Evolutionary conservation across 2,329 filamentous ascomycete genomes (phyloP).

Genomic region (Domatiomyces catenatus): DNA sequence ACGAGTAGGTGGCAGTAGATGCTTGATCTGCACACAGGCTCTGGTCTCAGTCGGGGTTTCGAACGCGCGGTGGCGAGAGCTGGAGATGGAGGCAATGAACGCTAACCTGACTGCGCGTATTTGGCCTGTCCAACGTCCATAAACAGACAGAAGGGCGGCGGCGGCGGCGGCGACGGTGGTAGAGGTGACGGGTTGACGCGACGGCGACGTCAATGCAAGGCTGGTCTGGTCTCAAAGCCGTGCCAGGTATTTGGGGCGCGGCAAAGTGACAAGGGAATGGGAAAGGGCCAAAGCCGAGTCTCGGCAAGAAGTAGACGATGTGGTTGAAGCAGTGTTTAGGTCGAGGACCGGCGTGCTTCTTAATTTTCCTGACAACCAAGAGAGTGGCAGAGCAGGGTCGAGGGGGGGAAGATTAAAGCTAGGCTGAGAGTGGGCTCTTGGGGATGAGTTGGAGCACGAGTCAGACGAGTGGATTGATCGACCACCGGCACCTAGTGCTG

Average conservation of each 20-base stretch:
- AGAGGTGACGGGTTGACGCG: slow-evolving; percentile 8
- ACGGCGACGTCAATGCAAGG: slow-evolving; percentile 5
- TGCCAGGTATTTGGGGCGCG: neutral
- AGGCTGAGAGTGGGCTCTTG: slow-evolving; percentile 8
- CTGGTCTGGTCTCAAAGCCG: neutral
- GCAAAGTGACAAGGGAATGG: neutral
- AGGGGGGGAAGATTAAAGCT: slow-evolving; percentile 4
- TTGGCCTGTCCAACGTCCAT: slow-evolving; percentile 53
- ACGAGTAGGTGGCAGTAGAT: slow-evolving; percentile 80
- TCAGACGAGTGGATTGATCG: neutral
- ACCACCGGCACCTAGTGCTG: neutral
- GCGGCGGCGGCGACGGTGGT: slow-evolving; percentile 2
- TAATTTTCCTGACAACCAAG: slow-evolving; percentile 14
- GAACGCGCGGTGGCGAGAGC: slow-evolving; percentile 11
- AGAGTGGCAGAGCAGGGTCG: slow-evolving; percentile 3
- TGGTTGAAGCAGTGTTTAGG: slow-evolving; percentile 16
- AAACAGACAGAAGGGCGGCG: slow-evolving; percentile 3
- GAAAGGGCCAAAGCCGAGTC: slow-evolving; percentile 11
- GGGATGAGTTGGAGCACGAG: slow-evolving; percentile 8
- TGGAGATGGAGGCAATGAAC: slow-evolving; percentile 27
- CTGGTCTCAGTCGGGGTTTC: slow-evolving; percentile 5
- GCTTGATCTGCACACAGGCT: slow-evolving; percentile 57
- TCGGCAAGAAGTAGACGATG: slow-evolving; percentile 14
- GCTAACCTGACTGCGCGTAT: slow-evolving; percentile 81
- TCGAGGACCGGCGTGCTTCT: slow-evolving; percentile 14